Evolutionary conservation across 2,329 filamentous ascomycete genomes (phyloP).

Genomic region (Diaporthe humulicola): DNA sequence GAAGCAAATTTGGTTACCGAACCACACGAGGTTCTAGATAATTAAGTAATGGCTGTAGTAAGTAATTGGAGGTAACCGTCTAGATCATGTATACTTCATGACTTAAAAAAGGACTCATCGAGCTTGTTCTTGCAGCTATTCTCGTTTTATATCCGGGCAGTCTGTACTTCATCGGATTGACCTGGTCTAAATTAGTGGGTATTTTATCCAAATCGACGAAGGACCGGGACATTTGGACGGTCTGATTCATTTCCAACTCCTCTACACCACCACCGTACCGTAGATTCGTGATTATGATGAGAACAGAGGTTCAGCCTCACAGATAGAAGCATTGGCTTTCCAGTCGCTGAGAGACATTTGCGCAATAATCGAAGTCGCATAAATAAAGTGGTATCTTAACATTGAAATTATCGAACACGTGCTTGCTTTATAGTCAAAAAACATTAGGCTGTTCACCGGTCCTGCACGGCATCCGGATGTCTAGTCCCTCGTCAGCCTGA

Average conservation of each 20-base stretch:
- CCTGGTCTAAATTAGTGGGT: no score
- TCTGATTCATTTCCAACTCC: not conserved
- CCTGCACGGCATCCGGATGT: not conserved
- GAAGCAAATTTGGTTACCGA: not conserved
- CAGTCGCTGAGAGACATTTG: not conserved
- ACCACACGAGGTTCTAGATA: not conserved
- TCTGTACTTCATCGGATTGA: not conserved
- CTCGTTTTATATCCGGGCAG: no score
- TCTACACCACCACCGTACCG: no score
- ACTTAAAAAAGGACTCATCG: not conserved
- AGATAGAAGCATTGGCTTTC: not conserved
- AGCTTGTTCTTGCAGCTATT: not conserved
- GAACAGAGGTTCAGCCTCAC: not conserved
- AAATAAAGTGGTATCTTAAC: not conserved
- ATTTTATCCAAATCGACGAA: no score
- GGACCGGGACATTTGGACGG: not conserved
- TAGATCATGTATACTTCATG: not conserved
- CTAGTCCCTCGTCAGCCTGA: slow-evolving; percentile 28
- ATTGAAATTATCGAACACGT: not conserved
- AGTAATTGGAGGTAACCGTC: not conserved
- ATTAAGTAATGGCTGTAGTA: not conserved
- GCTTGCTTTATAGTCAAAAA: not conserved
- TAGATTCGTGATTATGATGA: not conserved
- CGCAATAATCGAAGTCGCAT: not conserved
- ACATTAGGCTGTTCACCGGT: not conserved